Conservation (phyloP, 345 rosid genomes). For the Heritiera littoralis region DNA sequence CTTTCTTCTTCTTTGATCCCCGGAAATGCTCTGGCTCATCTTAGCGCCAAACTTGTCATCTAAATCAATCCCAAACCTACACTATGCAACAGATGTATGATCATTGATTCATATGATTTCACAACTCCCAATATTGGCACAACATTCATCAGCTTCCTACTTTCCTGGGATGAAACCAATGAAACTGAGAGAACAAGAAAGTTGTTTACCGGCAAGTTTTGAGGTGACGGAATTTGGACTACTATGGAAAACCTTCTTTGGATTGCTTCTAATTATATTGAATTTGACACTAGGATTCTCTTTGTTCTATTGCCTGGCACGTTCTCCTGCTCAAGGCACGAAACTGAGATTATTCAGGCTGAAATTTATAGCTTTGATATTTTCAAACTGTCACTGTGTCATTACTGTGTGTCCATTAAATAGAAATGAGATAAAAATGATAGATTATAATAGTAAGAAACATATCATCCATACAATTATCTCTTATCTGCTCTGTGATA, state of each 20-base stretch:
- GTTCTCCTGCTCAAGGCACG: neutral
- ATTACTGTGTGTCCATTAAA: neutral
- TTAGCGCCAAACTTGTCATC: slow-evolving; percentile 21
- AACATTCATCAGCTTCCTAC: neutral
- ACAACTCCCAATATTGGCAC: neutral
- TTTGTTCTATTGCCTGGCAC: neutral
- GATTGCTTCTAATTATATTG: slow-evolving; percentile 13
- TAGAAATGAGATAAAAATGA: neutral
- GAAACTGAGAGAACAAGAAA: neutral
- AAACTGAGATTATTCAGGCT: neutral
- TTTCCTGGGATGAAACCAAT: neutral
- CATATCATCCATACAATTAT: too few species aligned
- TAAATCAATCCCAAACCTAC: neutral
- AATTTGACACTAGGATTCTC: neutral
- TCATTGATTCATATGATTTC: neutral
- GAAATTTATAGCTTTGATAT: neutral
- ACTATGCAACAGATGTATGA: neutral
- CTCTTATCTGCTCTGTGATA: too few species aligned
- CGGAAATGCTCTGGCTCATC: slow-evolving; percentile 6
- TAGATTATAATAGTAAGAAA: neutral
- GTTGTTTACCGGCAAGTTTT: neutral
- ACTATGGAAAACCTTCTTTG: neutral
- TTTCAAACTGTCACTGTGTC: neutral
- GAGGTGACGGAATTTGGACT: neutral
- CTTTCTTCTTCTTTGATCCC: slow-evolving; percentile 13